Evolutionary conservation across 23 red algal species (phyloP).

Genomic region (Gracilaria caudata): DNA sequence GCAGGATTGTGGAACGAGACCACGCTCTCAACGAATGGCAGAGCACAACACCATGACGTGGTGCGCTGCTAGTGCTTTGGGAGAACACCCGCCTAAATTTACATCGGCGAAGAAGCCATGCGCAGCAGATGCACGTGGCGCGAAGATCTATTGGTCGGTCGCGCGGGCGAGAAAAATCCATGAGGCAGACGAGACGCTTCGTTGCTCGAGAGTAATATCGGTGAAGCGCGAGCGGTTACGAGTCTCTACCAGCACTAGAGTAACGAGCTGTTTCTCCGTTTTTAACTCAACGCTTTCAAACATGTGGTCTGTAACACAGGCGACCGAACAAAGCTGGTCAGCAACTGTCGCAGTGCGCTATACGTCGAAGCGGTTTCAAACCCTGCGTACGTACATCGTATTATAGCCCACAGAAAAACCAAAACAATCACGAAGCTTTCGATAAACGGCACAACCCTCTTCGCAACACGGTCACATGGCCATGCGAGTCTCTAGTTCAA

Average conservation of each 20-base stretch:
- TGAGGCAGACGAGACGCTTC: background rate
- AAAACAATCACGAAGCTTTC: background rate
- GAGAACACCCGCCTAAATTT: no score
- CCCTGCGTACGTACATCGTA: no score
- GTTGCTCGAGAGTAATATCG: background rate
- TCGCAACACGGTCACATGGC: background rate
- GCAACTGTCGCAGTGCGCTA: no score
- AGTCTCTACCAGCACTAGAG: background rate
- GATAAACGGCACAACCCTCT: background rate
- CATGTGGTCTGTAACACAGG: background rate
- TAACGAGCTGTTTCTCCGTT: background rate
- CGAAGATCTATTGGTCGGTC: background rate
- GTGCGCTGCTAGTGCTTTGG: background rate
- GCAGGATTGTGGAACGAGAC: no score
- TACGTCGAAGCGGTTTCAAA: no score
- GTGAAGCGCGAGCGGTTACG: no score
- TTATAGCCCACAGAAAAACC: no score
- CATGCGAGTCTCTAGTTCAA: slow-evolving; percentile 43
- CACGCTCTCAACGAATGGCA: background rate
- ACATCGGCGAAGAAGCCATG: no score
- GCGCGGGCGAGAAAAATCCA: background rate
- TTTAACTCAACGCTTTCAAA: background rate
- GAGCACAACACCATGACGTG: background rate
- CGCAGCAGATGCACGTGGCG: background rate
- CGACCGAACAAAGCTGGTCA: background rate